Percentiles rank a stretch among this genome's conserved stretches.
Conservation (phyloP, 176 grass and related monocot genomes). For the Oryza australiensis region DNA sequence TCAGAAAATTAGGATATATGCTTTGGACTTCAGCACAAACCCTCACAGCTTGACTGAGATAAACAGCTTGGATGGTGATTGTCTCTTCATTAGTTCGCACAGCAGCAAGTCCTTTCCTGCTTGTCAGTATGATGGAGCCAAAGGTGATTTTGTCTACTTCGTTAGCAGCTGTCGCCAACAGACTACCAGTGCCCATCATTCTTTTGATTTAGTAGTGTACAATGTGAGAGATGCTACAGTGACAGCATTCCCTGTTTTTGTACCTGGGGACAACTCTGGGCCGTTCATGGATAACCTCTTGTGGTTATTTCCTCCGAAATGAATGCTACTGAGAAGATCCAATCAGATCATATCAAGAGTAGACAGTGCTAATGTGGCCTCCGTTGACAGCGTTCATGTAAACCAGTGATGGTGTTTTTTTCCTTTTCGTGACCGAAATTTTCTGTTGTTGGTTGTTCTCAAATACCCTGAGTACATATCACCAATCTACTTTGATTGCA, state of each 20-base stretch:
- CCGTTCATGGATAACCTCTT: background rate
- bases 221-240: background rate
- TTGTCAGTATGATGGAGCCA: slow-evolving; percentile 5
- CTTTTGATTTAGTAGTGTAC: background rate
- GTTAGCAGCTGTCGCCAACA: background rate
- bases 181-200: background rate
- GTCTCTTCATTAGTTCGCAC: background rate
- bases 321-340: background rate
- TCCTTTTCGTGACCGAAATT: background rate
- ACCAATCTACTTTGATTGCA: background rate
- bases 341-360: background rate
- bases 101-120: slow-evolving; percentile 31
- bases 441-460: background rate
- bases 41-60: background rate
- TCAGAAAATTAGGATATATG: background rate
- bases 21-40: background rate
- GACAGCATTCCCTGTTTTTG: background rate
- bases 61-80: background rate
- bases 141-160: slow-evolving; percentile 25
- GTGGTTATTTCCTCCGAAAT: background rate
- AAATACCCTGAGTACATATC: background rate
- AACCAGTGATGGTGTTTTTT: background rate
- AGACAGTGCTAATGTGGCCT: background rate
- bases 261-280: background rate
- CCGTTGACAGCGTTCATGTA: background rate